Conservation (phyloP, 495 filamentous ascomycete genomes). For the Cairneyella variabilis region DNA sequence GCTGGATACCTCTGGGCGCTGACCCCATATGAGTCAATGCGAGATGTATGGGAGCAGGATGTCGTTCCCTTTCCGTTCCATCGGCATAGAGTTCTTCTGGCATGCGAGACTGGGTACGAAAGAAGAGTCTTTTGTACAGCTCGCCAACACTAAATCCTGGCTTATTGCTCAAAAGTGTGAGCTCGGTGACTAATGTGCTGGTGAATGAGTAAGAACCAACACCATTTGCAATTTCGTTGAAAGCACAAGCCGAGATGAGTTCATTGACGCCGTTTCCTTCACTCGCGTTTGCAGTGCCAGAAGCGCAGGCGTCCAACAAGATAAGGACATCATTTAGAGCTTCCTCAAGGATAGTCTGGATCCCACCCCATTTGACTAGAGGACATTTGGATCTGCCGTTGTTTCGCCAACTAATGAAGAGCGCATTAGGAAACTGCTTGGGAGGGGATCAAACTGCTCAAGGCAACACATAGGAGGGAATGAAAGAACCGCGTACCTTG, state of each 20-base stretch:
- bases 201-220: slow-evolving; percentile 49
- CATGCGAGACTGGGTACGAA: background rate
- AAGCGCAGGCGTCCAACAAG: slow-evolving; percentile 50
- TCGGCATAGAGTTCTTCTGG: slow-evolving; percentile 1
- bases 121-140: background rate
- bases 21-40: background rate
- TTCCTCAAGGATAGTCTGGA: slow-evolving; percentile 48
- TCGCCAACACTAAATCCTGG: background rate
- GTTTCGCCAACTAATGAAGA: background rate
- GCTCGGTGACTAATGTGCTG: slow-evolving; percentile 17
- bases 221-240: slow-evolving; percentile 47
- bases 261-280: slow-evolving; percentile 49
- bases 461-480: background rate
- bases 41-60: slow-evolving; percentile 4
- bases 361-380: slow-evolving; percentile 42
- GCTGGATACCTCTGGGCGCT: slow-evolving; percentile 10
- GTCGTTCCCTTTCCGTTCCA: background rate
- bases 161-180: background rate
- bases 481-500: slow-evolving; percentile 1
- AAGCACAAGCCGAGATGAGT: slow-evolving; percentile 47
- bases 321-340: slow-evolving; percentile 48
- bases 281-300: slow-evolving; percentile 48
- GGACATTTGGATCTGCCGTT: background rate
- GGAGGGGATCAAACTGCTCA: background rate
- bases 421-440: background rate